Evolutionary conservation across 228 moss, liverwort and hornwort species (phyloP).

Genomic region (Sphagnum magellanicum): DNA sequence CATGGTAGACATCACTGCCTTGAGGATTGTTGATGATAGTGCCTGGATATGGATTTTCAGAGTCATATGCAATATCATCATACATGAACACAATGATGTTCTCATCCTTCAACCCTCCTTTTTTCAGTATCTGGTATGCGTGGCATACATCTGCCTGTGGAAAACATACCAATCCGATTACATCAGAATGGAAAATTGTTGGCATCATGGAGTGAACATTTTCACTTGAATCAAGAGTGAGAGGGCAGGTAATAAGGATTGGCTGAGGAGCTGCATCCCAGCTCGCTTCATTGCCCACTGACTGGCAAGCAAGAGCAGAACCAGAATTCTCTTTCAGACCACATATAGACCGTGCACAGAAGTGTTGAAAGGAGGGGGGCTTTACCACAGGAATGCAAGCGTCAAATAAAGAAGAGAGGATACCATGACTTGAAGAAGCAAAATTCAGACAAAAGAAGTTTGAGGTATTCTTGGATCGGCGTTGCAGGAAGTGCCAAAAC

Average conservation of each 20-base stretch:
- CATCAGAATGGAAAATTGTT: too few species aligned
- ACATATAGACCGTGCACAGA: too few species aligned
- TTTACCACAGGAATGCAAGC: not conserved
- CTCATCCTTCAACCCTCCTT: slow-evolving; percentile 68
- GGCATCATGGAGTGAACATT: too few species aligned
- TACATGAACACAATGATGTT: slow-evolving; percentile 98
- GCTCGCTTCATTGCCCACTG: too few species aligned
- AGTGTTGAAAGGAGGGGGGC: not conserved
- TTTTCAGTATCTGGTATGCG: slow-evolving; percentile 79
- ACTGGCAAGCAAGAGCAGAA: too few species aligned
- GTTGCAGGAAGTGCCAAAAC: slow-evolving; percentile 6
- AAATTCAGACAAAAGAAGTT: not conserved
- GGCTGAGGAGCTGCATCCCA: too few species aligned
- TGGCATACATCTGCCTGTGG: slow-evolving; percentile 90
- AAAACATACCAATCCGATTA: too few species aligned
- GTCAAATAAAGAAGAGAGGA: not conserved
- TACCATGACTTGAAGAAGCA: not conserved
- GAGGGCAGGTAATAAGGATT: too few species aligned
- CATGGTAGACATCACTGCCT: slow-evolving; percentile 69
- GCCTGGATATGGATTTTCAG: slow-evolving; percentile 73
- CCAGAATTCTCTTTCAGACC: too few species aligned
- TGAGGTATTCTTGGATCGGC: too few species aligned
- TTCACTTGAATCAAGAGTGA: too few species aligned
- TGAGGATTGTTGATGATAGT: slow-evolving; percentile 70
- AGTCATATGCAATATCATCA: slow-evolving; percentile 66